Evolutionary conservation across 805 yeast species (phyloP).

Genomic region (Wickerhamomyces kurtzmanii): DNA sequence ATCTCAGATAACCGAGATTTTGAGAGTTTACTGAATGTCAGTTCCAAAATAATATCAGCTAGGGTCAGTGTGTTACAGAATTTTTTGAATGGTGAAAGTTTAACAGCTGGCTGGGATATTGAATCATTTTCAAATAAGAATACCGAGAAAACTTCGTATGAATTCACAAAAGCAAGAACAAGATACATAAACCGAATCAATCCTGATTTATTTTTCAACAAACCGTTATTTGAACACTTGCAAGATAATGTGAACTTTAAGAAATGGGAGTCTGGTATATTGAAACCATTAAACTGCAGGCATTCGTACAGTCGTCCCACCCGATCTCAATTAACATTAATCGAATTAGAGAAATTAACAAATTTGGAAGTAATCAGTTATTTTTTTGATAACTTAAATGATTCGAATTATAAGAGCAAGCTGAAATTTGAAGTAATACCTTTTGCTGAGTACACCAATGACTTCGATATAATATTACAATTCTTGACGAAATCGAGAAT

Average conservation of each 20-base stretch:
- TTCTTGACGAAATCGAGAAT: too few species aligned
- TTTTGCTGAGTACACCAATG: neutral
- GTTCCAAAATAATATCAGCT: neutral
- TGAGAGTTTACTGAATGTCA: neutral
- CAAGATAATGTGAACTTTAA: constrained; percentile 4
- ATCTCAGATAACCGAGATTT: neutral
- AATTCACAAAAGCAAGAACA: constrained; percentile 4
- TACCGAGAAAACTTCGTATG: constrained; percentile 2
- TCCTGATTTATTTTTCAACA: constrained; percentile 6
- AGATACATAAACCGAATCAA: constrained; percentile 2
- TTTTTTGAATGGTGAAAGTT: neutral
- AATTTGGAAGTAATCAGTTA: constrained; percentile 7
- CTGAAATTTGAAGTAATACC: neutral
- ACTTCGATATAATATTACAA: too few species aligned
- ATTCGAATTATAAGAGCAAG: constrained; percentile 1
- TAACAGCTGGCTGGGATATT: neutral
- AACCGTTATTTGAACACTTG: constrained; percentile 12
- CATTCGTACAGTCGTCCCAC: constrained; percentile 11
- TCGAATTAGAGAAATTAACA: constrained; percentile 13
- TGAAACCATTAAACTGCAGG: constrained; percentile 20
- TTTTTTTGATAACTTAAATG: constrained; percentile 5
- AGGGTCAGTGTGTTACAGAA: neutral
- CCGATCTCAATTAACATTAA: constrained; percentile 6
- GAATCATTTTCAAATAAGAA: too few species aligned
- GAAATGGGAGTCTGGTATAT: constrained; percentile 17